Conservation (phyloP, 2,329 filamentous ascomycete species). For the Daldinia sp. region DNA sequence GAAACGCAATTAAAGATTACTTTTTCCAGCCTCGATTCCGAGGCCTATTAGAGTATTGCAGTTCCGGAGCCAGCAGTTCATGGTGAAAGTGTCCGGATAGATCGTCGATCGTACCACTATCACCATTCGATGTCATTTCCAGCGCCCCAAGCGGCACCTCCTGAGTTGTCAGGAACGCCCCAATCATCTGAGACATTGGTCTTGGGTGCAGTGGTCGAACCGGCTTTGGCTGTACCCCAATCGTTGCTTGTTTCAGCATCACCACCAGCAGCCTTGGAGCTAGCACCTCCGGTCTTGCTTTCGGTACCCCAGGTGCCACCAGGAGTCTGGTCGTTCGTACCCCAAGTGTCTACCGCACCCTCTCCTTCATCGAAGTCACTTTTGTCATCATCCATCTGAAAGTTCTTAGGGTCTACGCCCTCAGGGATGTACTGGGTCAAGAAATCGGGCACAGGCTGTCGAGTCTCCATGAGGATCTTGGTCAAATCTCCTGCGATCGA, state of each 20-base stretch:
- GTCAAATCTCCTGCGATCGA: slow-evolving; percentile 77
- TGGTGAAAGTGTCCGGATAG: neutral
- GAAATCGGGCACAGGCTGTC: slow-evolving; percentile 84
- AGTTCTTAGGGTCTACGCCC: slow-evolving; percentile 54
- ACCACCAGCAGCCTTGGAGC: neutral
- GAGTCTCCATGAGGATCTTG: slow-evolving; percentile 81
- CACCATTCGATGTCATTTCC: neutral
- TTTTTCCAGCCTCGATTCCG: neutral
- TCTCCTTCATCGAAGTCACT: slow-evolving; percentile 54
- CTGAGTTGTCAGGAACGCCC: slow-evolving; percentile 1
- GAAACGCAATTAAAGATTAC: neutral
- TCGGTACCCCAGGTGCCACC: slow-evolving; percentile 30
- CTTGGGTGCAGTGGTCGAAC: neutral
- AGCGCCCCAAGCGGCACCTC: neutral
- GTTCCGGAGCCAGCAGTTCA: neutral
- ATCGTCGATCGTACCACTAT: neutral
- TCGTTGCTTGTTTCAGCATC: slow-evolving; percentile 1
- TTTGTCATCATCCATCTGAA: slow-evolving; percentile 65
- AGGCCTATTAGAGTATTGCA: neutral
- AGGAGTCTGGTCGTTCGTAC: slow-evolving; percentile 6
- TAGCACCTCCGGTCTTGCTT: neutral
- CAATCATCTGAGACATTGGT: neutral
- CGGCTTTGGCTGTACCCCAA: slow-evolving; percentile 2
- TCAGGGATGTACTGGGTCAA: slow-evolving; percentile 71
- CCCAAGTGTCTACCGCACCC: slow-evolving; percentile 28